phyloP scores from a whole-genome alignment of 2,329 filamentous ascomycete genomes.

The Fusarium gaditjirri region DNA sequence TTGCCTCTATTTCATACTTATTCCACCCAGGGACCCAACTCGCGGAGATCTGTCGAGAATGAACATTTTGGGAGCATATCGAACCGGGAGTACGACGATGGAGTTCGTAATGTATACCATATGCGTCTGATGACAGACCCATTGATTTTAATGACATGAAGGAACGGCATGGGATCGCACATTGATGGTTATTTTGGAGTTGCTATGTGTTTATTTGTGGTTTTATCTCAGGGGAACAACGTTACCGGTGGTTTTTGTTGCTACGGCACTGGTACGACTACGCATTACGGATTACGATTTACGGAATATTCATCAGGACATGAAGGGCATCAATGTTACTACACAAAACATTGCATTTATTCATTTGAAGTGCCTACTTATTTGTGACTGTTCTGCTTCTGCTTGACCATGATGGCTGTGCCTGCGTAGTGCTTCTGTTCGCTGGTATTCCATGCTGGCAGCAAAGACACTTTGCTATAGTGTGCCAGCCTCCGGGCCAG shows the following conservation, averaged over 20 bases:
- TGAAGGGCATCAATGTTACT: background rate
- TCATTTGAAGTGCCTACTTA: background rate
- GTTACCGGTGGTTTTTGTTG: background rate
- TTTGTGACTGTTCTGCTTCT: background rate
- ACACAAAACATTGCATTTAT: background rate
- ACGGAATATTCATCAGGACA: background rate
- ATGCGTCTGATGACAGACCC: background rate
- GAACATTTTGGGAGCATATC: background rate
- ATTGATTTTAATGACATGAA: background rate
- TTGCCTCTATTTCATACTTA: background rate
- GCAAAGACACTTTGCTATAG: background rate
- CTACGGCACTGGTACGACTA: background rate
- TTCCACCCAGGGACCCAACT: background rate
- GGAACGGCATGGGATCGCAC: background rate
- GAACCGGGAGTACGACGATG: background rate
- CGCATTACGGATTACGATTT: background rate
- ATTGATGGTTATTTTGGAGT: background rate
- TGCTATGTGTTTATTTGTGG: background rate
- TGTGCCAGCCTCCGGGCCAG: no score
- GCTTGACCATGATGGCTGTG: background rate
- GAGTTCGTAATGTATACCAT: background rate
- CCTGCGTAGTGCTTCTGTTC: background rate
- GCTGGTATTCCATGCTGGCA: background rate
- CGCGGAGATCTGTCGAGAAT: background rate
- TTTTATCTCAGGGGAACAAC: background rate